phyloP scores from a whole-genome alignment of 148 eudicot species.

The Silene uniflora region DNA sequence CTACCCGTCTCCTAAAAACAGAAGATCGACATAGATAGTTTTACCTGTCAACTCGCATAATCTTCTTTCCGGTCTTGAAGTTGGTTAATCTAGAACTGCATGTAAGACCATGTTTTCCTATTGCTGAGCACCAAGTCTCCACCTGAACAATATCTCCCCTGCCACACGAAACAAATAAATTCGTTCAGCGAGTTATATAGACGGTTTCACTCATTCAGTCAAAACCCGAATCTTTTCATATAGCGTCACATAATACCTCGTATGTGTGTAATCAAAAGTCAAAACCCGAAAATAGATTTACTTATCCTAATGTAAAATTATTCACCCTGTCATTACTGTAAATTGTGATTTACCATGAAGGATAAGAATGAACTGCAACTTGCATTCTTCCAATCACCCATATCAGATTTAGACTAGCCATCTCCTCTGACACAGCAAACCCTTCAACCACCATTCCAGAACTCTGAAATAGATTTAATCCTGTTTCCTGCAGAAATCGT shows the following conservation, averaged over 20 bases:
- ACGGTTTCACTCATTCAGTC: too few relatives aligned
- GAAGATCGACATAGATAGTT: background rate
- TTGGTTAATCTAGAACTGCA: conserved; percentile 49
- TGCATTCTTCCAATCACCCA: conserved; percentile 89
- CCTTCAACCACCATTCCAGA: conserved; percentile 78
- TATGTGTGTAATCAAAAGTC: too few relatives aligned
- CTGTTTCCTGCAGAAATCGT: conserved; percentile 56
- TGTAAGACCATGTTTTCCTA: conserved; percentile 58
- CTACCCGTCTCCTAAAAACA: too few relatives aligned
- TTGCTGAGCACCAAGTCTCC: conserved; percentile 68
- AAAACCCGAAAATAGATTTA: too few relatives aligned
- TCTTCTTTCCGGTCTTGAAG: conserved; percentile 41
- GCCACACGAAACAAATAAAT: too few relatives aligned
- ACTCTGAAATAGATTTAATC: conserved; percentile 72
- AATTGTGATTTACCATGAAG: conserved; percentile 56
- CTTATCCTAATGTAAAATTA: background rate
- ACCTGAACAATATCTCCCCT: conserved; percentile 67
- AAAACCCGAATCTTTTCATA: too few relatives aligned
- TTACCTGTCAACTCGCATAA: conserved; percentile 61
- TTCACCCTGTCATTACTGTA: background rate
- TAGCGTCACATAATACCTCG: too few relatives aligned
- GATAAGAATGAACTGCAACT: conserved; percentile 61
- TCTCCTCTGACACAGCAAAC: conserved; percentile 75
- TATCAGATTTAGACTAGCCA: conserved; percentile 65
- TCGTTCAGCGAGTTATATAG: too few relatives aligned